These are phyloP conservation scores for Calonectria pteridis DNA, from an alignment of 2,329 filamentous ascomycete species.

Conservation along the genomic window DNA sequence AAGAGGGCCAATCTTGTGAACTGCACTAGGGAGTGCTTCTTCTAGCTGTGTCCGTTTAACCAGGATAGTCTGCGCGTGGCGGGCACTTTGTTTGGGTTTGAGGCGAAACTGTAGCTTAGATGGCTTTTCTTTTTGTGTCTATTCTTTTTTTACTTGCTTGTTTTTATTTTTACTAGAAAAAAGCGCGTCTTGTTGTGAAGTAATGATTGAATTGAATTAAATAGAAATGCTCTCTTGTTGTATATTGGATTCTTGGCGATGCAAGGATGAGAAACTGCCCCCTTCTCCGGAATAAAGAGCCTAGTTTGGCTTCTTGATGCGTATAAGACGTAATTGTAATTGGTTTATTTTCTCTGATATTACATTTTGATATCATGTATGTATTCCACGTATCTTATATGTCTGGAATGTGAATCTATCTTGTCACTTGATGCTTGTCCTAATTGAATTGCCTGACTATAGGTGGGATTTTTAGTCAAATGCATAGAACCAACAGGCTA, in stretches of 20 bases:
- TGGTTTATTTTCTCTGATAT: background rate
- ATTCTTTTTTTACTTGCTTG: background rate
- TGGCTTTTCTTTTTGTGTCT: background rate
- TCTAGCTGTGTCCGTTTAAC: conserved; percentile 72
- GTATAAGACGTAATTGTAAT: background rate
- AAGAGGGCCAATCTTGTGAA: conserved; percentile 77
- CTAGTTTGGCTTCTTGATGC: background rate
- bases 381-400: background rate
- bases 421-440: background rate
- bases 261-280: background rate
- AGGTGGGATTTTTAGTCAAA: background rate
- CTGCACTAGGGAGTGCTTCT: conserved; percentile 76
- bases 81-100: conserved; percentile 64
- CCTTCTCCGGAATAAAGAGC: no score
- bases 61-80: conserved; percentile 66
- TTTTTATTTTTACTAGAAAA: background rate
- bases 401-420: no score
- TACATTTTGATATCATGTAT: background rate
- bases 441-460: background rate
- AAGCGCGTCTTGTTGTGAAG: background rate
- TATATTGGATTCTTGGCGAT: background rate
- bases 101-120: conserved; percentile 61
- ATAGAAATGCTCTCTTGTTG: conserved; percentile 5
- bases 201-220: background rate
- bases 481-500: background rate